Evolutionary conservation across 768 basidiomycete genomes (phyloP), one percentile per base, ranked within the genome.

Genomic region (Suillus variegatus): DNA sequence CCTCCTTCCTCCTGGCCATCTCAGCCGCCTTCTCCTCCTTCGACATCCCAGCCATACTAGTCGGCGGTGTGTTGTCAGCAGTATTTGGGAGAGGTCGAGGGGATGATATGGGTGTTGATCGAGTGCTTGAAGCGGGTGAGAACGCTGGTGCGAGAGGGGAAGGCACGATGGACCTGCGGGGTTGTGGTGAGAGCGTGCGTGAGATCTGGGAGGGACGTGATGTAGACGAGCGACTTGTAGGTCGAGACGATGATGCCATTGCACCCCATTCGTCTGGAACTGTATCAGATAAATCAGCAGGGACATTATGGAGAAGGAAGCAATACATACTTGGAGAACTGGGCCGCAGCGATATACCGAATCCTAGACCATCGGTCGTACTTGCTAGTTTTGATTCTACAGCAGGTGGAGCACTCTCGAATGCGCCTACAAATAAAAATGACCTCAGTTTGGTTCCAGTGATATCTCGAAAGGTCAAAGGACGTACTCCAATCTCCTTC

Each of bases 1-100:
- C 97, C 75, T 98, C 96, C 73, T 96, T 91, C 65, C 95, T 82
- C 68, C 91, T 82, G 9, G 91, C 91, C 88, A 98, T 91, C 80
- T 97, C 94, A n/a, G 88, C 88, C 2, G 93, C 93, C 76, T 92
- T 97, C 70, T 96, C 95, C 76, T 97, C 97, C 75, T 95, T 97
- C 32, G 86, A 84, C 84, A 94, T 81, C 0, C 79, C 80, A 1
- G 75, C 76, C 35, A 84, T 77, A 63, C 82, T 79, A 60, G 65
- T 71, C 4, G 65, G 22, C 4, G 52, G 64, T 10, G 67, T 44
- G 44, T 73, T 65, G 1, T 70, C 28, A 22, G 72, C 72, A 12
- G 49, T 18, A 35, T 62, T 51, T 1, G 62, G 61, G 0, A 63
- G 63, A 9, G 67, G 63, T 0, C 58, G 66, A 12, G 75, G 65